These are phyloP conservation scores for Myochromella boudieri DNA, from an alignment of 768 basidiomycete species.

Conservation along the genomic window DNA sequence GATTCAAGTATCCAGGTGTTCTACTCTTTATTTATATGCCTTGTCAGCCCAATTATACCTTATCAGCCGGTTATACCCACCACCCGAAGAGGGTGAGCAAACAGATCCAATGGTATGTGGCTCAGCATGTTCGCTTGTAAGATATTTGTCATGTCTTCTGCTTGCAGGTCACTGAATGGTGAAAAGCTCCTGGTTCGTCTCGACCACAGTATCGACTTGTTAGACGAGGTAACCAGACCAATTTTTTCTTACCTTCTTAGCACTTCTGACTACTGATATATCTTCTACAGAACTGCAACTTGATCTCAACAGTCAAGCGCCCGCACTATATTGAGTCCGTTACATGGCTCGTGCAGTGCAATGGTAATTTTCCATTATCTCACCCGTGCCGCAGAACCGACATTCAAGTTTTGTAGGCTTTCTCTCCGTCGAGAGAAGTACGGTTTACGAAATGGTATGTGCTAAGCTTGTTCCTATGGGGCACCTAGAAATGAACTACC, in stretches of 20 bases:
- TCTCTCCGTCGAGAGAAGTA: conserved; percentile 13
- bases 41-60: neutral
- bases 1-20: neutral
- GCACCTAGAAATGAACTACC: neutral
- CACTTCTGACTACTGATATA: neutral
- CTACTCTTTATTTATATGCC: neutral
- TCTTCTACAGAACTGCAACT: neutral
- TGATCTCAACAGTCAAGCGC: conserved; percentile 6
- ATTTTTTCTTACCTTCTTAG: too few relatives aligned
- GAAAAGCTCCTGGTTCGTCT: conserved; percentile 9
- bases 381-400: too few relatives aligned
- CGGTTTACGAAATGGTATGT: conserved; percentile 13
- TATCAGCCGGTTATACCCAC: neutral
- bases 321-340: conserved; percentile 13
- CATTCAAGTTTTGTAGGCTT: conserved; percentile 11
- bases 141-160: neutral
- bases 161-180: conserved; percentile 8
- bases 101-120: conserved; percentile 13
- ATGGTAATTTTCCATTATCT: neutral
- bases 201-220: conserved; percentile 12
- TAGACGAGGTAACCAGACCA: conserved; percentile 3
- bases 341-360: conserved; percentile 4
- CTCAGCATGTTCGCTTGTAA: neutral
- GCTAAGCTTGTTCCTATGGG: neutral
- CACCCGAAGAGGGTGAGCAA: conserved; percentile 4